Evolutionary conservation across 805 yeast species (phyloP).

Genomic region (Kregervanrija delftensis): DNA sequence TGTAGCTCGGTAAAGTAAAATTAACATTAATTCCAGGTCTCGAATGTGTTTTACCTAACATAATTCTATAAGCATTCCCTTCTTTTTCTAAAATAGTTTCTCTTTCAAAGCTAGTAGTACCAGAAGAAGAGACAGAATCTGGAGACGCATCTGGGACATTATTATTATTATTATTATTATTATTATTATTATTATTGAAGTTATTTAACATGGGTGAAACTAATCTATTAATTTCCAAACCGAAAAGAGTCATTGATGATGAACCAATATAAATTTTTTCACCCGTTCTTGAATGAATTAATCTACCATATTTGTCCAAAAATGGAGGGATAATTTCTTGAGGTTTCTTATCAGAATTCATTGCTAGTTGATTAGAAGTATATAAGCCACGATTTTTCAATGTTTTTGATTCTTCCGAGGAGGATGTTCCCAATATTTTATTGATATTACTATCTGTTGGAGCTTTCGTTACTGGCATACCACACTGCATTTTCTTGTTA

Average conservation of each 20-base stretch:
- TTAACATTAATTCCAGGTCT: constrained; percentile 64
- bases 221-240: constrained; percentile 62
- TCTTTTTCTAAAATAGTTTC: constrained; percentile 66
- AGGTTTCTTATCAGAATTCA: constrained; percentile 8
- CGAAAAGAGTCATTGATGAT: constrained; percentile 76
- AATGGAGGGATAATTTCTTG: constrained; percentile 64
- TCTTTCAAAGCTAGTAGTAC: constrained; percentile 1
- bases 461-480: too few species aligned
- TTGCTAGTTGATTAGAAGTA: too few species aligned
- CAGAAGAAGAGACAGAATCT: constrained; percentile 6
- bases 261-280: constrained; percentile 73
- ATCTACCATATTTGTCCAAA: constrained; percentile 61
- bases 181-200: not conserved
- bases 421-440: too few species aligned
- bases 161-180: not conserved
- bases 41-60: constrained; percentile 59
- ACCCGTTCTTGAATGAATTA: constrained; percentile 70
- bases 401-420: too few species aligned
- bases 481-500: not conserved
- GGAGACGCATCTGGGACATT: constrained; percentile 9
- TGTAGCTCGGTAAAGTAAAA: constrained; percentile 67
- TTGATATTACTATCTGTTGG: too few species aligned
- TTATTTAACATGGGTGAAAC: constrained; percentile 19
- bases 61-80: constrained; percentile 69
- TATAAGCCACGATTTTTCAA: too few species aligned